These are phyloP conservation scores for Cryptosporidium muris DNA, from an alignment of 169 alveolate genomes.

Conservation along the genomic window DNA sequence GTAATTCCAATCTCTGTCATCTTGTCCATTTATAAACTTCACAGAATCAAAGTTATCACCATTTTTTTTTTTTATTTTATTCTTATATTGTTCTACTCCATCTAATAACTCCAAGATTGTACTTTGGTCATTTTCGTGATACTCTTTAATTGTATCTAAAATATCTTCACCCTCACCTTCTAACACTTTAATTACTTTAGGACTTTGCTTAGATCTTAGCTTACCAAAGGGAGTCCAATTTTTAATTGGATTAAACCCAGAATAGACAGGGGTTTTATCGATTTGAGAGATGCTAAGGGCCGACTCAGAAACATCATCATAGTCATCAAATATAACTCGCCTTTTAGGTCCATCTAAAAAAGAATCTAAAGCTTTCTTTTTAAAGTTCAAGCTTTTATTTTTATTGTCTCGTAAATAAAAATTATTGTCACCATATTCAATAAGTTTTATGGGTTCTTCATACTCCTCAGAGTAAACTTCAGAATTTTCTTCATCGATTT, in stretches of 20 bases:
- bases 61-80: conserved; percentile 14
- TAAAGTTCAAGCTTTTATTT: conserved; percentile 4
- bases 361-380: not conserved
- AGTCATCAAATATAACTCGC: conserved; percentile 21
- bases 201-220: not conserved
- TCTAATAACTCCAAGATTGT: conserved; percentile 54
- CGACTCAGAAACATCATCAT: conserved; percentile 23
- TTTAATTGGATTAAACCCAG: conserved; percentile 24
- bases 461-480: conserved; percentile 18
- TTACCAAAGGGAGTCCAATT: conserved; percentile 1
- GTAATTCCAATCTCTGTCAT: conserved; percentile 53
- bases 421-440: not conserved
- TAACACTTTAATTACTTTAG: conserved; percentile 17
- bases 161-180: conserved; percentile 62
- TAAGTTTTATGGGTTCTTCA: not conserved
- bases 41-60: conserved; percentile 31
- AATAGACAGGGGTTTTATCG: conserved; percentile 18
- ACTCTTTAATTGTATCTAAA: conserved; percentile 21
- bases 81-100: conserved; percentile 32
- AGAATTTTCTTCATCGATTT: not conserved
- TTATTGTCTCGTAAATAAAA: not conserved
- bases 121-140: conserved; percentile 25
- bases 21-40: conserved; percentile 31
- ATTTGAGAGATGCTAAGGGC: conserved; percentile 56
- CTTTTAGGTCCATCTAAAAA: conserved; percentile 12